Evolutionary conservation across 768 basidiomycete genomes (phyloP), one percentile per base, ranked within the genome.

Genomic region (Boletales sp.): DNA sequence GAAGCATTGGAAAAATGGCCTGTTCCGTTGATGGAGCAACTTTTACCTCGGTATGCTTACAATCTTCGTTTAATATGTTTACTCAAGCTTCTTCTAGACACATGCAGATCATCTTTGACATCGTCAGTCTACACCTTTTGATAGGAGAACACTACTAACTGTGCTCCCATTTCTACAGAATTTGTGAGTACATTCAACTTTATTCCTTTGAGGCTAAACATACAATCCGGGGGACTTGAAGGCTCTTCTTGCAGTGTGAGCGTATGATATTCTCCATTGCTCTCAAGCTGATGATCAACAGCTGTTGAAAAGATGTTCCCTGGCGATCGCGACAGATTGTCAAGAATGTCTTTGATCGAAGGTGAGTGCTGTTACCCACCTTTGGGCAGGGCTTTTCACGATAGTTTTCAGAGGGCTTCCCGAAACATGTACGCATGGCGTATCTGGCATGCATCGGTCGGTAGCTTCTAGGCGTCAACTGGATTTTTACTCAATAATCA

Each of bases 1-100:
- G 87, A 90, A 75, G 87, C 87, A 1, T 69, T 90, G 19, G 87
- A 90, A 74, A 97, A 90, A 69, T 99, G 97, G 97, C 78, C 90
- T 7, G 87, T 98, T 36, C 82, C 89, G 14, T 71, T 99, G 51
- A 67, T 99, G 60, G 82, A 92, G 63, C 81, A 89, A 64, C 76
- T 97, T 38, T 74, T 97, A 14, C 94, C 94, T 4, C 81, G 86
- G 75, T 82, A 67, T 36, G 70, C 37, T 40, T n/a, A 42, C 37
- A 41, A 27, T 53, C 34, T 45, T 49, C 53, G 37, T 45, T 8
- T 9, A 4, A 43, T 34, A 12, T 17, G 11, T 14, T 40, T 11
- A 9, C 18, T 41, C 37, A 42, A 48, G 11, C 27, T 14, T 31
- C n/a, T 18, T 40, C 31, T 32, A 76, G 90, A 52, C 92, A 93